These are phyloP conservation scores for Papiliotrema nemorosa DNA, from an alignment of 1,284 basidiomycete genomes.

Conservation along the genomic window DNA sequence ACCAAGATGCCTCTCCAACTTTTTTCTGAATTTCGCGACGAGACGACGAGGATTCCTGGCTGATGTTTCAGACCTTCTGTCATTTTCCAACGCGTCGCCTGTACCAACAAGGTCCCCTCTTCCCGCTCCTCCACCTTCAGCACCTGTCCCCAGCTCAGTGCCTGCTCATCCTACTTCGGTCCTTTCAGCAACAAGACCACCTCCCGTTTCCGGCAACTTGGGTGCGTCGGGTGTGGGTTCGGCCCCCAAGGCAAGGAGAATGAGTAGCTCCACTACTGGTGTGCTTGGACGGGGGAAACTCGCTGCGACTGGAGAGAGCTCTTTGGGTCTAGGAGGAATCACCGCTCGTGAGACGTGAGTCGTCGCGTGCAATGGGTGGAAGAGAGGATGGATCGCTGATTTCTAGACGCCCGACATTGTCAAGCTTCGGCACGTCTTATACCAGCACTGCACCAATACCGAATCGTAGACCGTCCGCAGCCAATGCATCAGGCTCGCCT, in stretches of 20 bases:
- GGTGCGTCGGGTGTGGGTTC: constrained; percentile 3
- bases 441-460: constrained; percentile 22
- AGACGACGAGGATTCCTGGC: too few relatives aligned
- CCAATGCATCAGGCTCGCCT: constrained; percentile 27
- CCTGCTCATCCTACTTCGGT: constrained; percentile 29
- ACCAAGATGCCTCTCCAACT: too few relatives aligned
- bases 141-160: constrained; percentile 31
- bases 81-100: constrained; percentile 22
- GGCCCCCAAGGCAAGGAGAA: constrained; percentile 30
- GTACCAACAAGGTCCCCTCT: constrained; percentile 2
- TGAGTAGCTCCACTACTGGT: constrained; percentile 46
- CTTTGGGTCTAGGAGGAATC: constrained; percentile 17
- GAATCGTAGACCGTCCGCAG: constrained; percentile 26
- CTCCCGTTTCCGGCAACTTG: constrained; percentile 6
- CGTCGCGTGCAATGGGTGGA: background rate
- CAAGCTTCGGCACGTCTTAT: constrained; percentile 17
- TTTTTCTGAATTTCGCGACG: too few relatives aligned
- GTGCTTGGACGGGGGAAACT: constrained; percentile 43
- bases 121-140: constrained; percentile 12
- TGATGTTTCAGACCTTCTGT: constrained; percentile 32
- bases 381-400: background rate
- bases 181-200: constrained; percentile 35
- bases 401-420: constrained; percentile 21
- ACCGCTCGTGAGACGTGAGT: constrained; percentile 30
- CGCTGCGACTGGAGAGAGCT: constrained; percentile 30